Percentiles rank a stretch among this genome's conserved stretches.
Conservation (phyloP, 116 monocot species). For the Trichopus zeylanicus region DNA sequence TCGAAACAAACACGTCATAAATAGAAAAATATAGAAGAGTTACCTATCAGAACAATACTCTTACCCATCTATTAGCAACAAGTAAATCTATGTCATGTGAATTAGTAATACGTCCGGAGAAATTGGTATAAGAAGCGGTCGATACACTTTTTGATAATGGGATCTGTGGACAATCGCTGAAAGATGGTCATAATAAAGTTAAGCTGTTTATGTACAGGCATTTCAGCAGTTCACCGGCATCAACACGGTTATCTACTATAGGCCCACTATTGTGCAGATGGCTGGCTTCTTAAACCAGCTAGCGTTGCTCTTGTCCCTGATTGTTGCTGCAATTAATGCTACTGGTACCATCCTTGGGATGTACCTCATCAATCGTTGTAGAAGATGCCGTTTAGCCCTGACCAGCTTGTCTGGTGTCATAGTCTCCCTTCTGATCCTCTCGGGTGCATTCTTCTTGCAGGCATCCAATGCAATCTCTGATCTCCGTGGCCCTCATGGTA, state of each 20-base stretch:
- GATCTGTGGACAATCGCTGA: no score
- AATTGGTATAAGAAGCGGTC: no score
- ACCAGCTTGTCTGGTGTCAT: constrained; percentile 53
- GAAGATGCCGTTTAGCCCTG: constrained; percentile 51
- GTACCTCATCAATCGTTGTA: constrained; percentile 53
- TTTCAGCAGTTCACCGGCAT: constrained; percentile 90
- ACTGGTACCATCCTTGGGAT: constrained; percentile 58
- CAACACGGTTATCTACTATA: constrained; percentile 93
- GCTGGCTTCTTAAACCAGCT: constrained; percentile 74
- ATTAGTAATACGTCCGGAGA: background rate
- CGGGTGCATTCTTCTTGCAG: constrained; percentile 46
- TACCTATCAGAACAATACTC: no score
- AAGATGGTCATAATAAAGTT: no score
- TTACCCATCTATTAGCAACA: no score
- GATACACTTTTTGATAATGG: no score
- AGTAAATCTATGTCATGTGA: background rate
- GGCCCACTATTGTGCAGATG: constrained; percentile 90
- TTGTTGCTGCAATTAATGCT: constrained; percentile 66
- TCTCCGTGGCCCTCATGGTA: constrained; percentile 2
- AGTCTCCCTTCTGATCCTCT: constrained; percentile 51
- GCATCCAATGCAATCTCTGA: constrained; percentile 10
- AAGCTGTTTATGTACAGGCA: constrained; percentile 32
- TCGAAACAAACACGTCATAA: no score
- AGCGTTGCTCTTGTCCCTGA: constrained; percentile 59
- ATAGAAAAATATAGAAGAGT: no score